Evolutionary conservation across 2,329 filamentous ascomycete species (phyloP), one percentile per base, ranked within the genome.

Genomic region (Bipolaris gigantea): DNA sequence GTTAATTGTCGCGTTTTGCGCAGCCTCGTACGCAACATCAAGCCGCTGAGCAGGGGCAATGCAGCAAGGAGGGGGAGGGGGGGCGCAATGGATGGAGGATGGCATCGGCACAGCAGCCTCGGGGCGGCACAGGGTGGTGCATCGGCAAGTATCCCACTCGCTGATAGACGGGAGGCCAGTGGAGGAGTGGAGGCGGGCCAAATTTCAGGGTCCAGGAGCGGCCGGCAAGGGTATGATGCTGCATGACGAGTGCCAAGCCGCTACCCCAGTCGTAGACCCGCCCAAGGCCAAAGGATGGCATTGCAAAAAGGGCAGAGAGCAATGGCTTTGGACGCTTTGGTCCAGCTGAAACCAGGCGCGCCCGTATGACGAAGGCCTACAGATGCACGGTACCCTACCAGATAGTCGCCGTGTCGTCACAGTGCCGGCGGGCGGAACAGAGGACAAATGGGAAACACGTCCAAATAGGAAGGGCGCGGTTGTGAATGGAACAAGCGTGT

Each of bases 171-270:
- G 30, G 16, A 44, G 41, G 45, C 33, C 32, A 46, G 53, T 56
- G 53, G 48, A 59, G 42, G 36, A 46, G 53, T 56, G 53, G 48
- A 59, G 42, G 36, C 41, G 40, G 38, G 38, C 30, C 30, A 45
- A 41, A 49, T 54, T 53, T 56, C 60, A 64, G 62, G 62, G 62
- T 64, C 62, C 60, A 61, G 36, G 15, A 30, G 25, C 40, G 35
- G 48, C 54, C 50, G 46, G 47, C 55, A 59, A 34, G 55, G 58
- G 18, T 13, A 13, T 34, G 34, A 50, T 34, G 61, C 53, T 32
- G n/a, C 32, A 60, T 65, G 64, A 65, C 50, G 59, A 60, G 40
- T 54, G 63, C 63, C 64, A 63, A 64, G 64, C 32, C 2, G 0
- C 5, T 7, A 18, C 27, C 45, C 42, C 36, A 45, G 53, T 57